A percentile compares a stretch with the other conserved stretches of the same genome.
phyloP scores from a whole-genome alignment of 768 basidiomycete species.

The Coprinopsis cinerea region DNA sequence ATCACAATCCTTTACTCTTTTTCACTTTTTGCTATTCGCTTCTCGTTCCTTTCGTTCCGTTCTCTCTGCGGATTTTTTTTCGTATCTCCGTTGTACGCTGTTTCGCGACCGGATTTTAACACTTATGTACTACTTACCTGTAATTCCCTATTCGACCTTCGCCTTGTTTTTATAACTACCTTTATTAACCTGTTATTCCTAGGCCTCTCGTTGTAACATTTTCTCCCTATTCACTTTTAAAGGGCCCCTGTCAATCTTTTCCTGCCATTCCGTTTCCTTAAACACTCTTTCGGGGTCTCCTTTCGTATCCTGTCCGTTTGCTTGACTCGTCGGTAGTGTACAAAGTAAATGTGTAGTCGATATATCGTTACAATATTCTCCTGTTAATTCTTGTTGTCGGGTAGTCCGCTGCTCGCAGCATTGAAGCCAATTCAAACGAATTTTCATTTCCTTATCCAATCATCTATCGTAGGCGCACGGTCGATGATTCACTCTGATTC shows the following conservation, averaged over 20 bases:
- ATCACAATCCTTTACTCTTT: background rate
- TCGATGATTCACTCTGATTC: too few species aligned
- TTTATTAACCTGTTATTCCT: background rate
- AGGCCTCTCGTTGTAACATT: too few species aligned
- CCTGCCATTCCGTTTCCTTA: background rate
- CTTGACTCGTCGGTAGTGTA: background rate
- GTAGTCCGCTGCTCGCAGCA: too few species aligned
- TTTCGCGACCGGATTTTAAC: background rate
- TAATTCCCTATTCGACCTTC: conserved; percentile 1
- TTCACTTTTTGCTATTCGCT: background rate
- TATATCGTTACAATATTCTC: conserved; percentile 1
- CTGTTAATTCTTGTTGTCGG: conserved; percentile 1
- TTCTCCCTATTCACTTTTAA: too few species aligned
- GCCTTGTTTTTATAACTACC: background rate
- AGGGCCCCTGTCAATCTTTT: too few species aligned
- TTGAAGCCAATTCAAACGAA: too few species aligned
- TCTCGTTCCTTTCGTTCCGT: background rate
- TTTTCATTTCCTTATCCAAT: too few species aligned
- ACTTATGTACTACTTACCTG: background rate
- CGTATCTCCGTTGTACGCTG: background rate
- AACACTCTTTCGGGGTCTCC: background rate
- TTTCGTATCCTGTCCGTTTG: background rate
- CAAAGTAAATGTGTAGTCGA: conserved; percentile 12
- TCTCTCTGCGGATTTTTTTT: background rate
- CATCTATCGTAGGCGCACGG: too few species aligned